A percentile compares a stretch with the other conserved stretches of the same genome.
phyloP scores from a whole-genome alignment of 2,329 filamentous ascomycete species.

The Arthroderma sp. region DNA sequence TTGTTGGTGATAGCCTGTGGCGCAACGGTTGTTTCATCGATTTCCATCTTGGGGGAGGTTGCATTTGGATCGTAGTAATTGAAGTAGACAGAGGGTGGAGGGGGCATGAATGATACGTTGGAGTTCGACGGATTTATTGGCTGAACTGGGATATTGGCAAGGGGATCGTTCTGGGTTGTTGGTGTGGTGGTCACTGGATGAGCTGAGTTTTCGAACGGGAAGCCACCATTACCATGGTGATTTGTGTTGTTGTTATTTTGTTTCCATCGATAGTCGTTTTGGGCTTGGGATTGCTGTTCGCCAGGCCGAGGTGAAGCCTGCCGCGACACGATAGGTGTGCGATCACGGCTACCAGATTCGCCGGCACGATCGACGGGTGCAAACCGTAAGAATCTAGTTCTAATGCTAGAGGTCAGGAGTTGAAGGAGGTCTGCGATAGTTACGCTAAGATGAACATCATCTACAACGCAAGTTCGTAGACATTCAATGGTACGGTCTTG shows the following conservation, averaged over 20 bases:
- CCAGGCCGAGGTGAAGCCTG: slow-evolving; percentile 3
- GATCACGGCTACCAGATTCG: slow-evolving; percentile 26
- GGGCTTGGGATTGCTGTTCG: slow-evolving; percentile 8
- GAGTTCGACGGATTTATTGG: slow-evolving; percentile 33
- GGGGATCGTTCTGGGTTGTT: slow-evolving; percentile 26
- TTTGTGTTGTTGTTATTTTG: slow-evolving; percentile 1
- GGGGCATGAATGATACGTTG: slow-evolving; percentile 35
- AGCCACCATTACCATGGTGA: slow-evolving; percentile 1
- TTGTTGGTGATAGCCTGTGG: slow-evolving; percentile 17
- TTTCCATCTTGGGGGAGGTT: slow-evolving; percentile 17
- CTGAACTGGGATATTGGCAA: slow-evolving; percentile 31
- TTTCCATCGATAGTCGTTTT: slow-evolving; percentile 8
- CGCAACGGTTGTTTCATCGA: slow-evolving; percentile 18
- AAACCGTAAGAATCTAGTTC: slow-evolving; percentile 45
- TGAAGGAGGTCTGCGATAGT: slow-evolving; percentile 50
- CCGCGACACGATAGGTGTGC: slow-evolving; percentile 19
- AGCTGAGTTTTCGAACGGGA: slow-evolving; percentile 10
- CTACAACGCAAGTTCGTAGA: slow-evolving; percentile 47
- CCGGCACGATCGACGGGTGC: slow-evolving; percentile 37
- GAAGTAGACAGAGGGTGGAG: slow-evolving; percentile 33
- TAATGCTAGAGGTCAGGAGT: slow-evolving; percentile 45
- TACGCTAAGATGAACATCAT: slow-evolving; percentile 52
- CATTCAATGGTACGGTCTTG: slow-evolving; percentile 47
- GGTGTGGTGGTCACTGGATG: slow-evolving; percentile 15
- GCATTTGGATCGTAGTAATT: slow-evolving; percentile 30